Base-by-base conservation (phyloP, 768 basidiomycete species). In the Grammothele lineata region DNA sequence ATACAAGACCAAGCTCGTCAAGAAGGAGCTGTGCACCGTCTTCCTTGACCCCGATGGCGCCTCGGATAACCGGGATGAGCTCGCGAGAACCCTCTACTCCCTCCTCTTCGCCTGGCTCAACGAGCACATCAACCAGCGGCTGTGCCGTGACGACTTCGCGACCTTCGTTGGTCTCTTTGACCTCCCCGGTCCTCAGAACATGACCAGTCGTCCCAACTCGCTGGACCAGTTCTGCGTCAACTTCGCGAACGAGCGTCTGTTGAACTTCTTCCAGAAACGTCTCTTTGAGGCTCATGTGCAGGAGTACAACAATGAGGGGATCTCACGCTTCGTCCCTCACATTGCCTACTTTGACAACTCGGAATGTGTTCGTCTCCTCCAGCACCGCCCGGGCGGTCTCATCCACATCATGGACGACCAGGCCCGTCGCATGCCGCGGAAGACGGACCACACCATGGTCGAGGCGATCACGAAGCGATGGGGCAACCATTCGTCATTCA, bases 401-500 rank as follows among this genome's bases (percentile, higher is more conserved):
- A 83, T 97, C 43, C 92, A 95, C 59, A 97, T 98, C 65, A 91
- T 97, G 87, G 94, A 98, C 61, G 95, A 98, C 61, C 93, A 96
- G 65, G 88, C 93, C 1, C 77, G 87, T 11, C 76, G 88, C 32
- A 77, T 79, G 47, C 85, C 81, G 49, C 94, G 92, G 69, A 93
- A 94, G 79, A 94, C 85, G 2, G 92, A 95, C 58, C 78, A 85
- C 44, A 90, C 87, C 0, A 96, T 98, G 92, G 81, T 94, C 8
- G 92, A 96, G 57, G 91, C 94, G 0, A 92, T 97, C 61, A 73
- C 78, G 38, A 98, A 97, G 66, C 80, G 95, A 1, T 97, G 93
- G 91, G 89, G 83, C 5, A 95, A 91, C 57, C 94, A 98, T 60
- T 77, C 87, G 0, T 86, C 85, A 0, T 97, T 97, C 81, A 94